Conservation (phyloP, 1,139 yeast genomes). For the Entelexis paramagnoliae region DNA sequence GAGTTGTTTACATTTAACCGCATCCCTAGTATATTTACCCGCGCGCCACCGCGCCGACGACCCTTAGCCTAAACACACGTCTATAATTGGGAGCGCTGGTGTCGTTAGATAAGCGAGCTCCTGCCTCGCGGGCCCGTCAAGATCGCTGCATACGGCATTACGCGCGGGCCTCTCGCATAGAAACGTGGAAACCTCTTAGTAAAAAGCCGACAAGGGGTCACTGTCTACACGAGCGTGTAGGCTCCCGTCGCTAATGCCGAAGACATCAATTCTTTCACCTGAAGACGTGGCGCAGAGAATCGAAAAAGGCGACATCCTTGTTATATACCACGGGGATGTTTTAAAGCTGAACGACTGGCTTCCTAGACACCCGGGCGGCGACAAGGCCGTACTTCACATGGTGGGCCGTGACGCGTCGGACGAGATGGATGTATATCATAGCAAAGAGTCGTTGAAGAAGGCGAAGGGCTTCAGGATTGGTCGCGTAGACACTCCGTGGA, state of each 20-base stretch:
- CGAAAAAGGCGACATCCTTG: constrained; percentile 57
- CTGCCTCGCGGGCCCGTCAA: not conserved
- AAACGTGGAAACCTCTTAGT: not conserved
- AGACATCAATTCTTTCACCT: constrained; percentile 3
- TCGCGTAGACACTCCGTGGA: constrained; percentile 51
- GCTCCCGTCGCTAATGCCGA: not conserved
- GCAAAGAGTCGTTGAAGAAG: constrained; percentile 43
- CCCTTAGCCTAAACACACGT: too few relatives aligned
- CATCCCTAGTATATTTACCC: too few relatives aligned
- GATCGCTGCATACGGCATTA: not conserved
- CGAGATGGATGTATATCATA: constrained; percentile 75
- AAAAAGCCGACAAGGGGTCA: not conserved
- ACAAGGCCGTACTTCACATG: constrained; percentile 70
- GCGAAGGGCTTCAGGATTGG: constrained; percentile 58
- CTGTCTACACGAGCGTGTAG: not conserved
- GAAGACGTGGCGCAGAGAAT: constrained; percentile 43
- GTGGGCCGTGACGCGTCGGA: constrained; percentile 85
- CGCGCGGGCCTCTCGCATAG: not conserved
- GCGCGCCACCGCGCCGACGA: too few relatives aligned
- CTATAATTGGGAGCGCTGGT: too few relatives aligned
- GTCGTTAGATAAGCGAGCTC: not conserved
- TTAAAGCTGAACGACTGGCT: constrained; percentile 64
- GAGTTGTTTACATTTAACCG: too few relatives aligned
- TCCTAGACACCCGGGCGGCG: constrained; percentile 77
- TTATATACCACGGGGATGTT: constrained; percentile 52